Conservation (phyloP, 306 rosid genomes). For the Benincasa hispida region DNA sequence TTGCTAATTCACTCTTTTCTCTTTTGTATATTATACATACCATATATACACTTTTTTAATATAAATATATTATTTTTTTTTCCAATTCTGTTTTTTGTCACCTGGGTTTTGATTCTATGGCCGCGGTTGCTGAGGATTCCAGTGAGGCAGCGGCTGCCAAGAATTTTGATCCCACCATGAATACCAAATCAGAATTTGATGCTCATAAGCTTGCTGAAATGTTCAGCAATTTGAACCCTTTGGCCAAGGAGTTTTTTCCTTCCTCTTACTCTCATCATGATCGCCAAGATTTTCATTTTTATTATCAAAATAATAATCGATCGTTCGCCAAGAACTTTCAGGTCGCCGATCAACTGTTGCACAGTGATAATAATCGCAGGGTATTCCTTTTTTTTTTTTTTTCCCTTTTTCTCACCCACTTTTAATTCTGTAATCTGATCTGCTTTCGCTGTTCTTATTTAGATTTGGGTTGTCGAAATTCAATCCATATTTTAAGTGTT, state of each 20-base stretch:
- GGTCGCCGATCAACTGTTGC: conserved; percentile 33
- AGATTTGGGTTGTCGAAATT: not conserved
- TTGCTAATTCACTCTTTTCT: not conserved
- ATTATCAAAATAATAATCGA: conserved; percentile 29
- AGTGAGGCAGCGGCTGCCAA: conserved; percentile 53
- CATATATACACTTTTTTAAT: not conserved
- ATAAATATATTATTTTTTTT: not conserved
- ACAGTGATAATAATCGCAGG: conserved; percentile 55
- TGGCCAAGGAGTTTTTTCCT: conserved; percentile 83
- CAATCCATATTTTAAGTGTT: not conserved
- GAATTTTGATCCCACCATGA: conserved; percentile 52
- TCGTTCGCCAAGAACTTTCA: conserved; percentile 32
- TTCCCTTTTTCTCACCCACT: not conserved
- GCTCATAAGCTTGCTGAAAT: conserved; percentile 83
- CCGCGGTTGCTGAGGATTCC: conserved; percentile 77
- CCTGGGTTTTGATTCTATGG: conserved; percentile 39
- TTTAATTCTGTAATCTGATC: not conserved
- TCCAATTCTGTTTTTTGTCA: not conserved
- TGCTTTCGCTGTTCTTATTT: not conserved
- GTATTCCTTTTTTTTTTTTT: conserved; percentile 16
- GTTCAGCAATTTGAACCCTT: conserved; percentile 90
- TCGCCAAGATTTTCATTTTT: conserved; percentile 14
- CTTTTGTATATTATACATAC: conserved; percentile 1
- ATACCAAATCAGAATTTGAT: conserved; percentile 56
- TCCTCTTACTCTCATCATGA: conserved; percentile 46